These are phyloP conservation scores for Neurospora pannonica DNA, from an alignment of 495 filamentous ascomycete genomes.

Conservation along the genomic window DNA sequence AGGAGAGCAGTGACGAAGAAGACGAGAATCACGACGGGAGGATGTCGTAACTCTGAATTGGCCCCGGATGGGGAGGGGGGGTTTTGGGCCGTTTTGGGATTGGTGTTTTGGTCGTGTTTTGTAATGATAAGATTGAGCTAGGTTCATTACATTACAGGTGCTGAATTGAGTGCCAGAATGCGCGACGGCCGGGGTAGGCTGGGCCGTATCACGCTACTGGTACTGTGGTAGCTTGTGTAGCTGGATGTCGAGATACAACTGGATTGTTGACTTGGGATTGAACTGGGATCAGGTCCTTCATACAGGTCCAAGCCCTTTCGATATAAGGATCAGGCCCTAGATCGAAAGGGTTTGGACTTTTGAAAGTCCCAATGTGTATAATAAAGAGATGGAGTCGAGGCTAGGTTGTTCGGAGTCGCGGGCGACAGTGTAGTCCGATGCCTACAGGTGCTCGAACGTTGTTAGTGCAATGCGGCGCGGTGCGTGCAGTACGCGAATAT, in stretches of 20 bases:
- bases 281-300: background rate
- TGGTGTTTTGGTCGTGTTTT: background rate
- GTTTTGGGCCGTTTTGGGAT: background rate
- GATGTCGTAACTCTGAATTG: background rate
- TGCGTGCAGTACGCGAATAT: background rate
- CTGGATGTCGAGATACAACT: background rate
- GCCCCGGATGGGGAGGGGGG: background rate
- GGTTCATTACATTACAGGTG: background rate
- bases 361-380: background rate
- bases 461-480: background rate
- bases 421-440: background rate
- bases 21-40: background rate
- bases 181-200: background rate
- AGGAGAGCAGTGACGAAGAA: background rate
- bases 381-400: background rate
- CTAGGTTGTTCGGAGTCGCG: background rate
- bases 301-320: background rate
- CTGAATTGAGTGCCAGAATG: background rate
- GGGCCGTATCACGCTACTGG: background rate
- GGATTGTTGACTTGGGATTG: background rate
- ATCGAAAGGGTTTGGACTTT: background rate
- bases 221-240: background rate
- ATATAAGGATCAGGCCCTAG: background rate
- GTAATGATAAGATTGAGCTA: background rate
- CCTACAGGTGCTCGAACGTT: background rate